phyloP scores from a whole-genome alignment of 2,329 filamentous ascomycete genomes.

The Purpureocillium lavendulum region DNA sequence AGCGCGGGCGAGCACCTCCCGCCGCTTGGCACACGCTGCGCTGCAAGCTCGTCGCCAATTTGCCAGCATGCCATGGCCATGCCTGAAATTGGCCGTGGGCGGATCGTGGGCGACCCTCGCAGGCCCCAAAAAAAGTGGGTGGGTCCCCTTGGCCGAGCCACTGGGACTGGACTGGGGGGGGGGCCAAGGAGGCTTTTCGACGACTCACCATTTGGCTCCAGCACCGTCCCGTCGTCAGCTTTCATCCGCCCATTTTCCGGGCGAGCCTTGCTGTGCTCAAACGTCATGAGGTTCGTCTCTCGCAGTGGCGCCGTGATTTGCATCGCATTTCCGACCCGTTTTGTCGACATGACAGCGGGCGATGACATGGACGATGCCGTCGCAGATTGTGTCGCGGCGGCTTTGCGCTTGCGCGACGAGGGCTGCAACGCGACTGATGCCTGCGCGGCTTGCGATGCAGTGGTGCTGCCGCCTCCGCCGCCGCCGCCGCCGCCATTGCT shows the following conservation, averaged over 20 bases:
- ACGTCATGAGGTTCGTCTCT: constrained; percentile 83
- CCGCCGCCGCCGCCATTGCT: neutral
- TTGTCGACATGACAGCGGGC: constrained; percentile 10
- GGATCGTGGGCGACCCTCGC: neutral
- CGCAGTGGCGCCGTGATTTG: constrained; percentile 33
- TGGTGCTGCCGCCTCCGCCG: constrained; percentile 12
- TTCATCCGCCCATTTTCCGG: constrained; percentile 71
- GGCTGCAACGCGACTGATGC: constrained; percentile 37
- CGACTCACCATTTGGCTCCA: constrained; percentile 75
- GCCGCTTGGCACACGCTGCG: no score
- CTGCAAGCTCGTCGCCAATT: neutral
- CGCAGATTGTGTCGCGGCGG: constrained; percentile 31
- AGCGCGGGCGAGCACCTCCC: no score
- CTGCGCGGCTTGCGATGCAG: constrained; percentile 35
- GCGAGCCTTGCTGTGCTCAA: constrained; percentile 61
- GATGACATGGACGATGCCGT: constrained; percentile 7
- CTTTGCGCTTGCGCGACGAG: constrained; percentile 81
- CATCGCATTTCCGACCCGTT: constrained; percentile 19
- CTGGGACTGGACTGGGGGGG: constrained; percentile 1
- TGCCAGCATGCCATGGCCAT: neutral
- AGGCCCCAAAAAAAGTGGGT: constrained; percentile 1
- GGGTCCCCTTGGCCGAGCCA: constrained; percentile 4
- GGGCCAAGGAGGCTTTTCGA: neutral
- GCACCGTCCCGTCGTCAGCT: constrained; percentile 81
- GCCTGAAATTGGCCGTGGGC: no score